Evolutionary conservation across 2,329 filamentous ascomycete genomes (phyloP).

Genomic region (Exophiala aquamarina): DNA sequence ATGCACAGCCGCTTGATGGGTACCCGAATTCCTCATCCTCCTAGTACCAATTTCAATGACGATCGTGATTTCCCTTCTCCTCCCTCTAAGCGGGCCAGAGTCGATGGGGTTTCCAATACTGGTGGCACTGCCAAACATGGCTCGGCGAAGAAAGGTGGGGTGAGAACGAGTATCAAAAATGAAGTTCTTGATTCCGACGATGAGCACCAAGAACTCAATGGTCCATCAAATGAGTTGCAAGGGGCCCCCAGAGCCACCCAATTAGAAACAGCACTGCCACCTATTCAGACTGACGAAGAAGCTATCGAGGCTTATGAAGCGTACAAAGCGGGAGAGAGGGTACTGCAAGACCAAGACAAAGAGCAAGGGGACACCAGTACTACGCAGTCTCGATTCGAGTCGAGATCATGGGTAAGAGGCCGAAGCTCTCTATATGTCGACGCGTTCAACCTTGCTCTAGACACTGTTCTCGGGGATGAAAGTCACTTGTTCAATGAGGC

Average conservation of each 20-base stretch:
- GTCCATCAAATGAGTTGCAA: slow-evolving; percentile 29
- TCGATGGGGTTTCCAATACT: slow-evolving; percentile 1
- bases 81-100: slow-evolving; percentile 30
- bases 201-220: slow-evolving; percentile 37
- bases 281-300: slow-evolving; percentile 64
- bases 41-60: slow-evolving; percentile 31
- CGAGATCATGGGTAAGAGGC: slow-evolving; percentile 68
- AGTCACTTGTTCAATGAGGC: slow-evolving; percentile 79
- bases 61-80: slow-evolving; percentile 31
- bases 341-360: slow-evolving; percentile 2
- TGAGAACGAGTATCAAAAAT: slow-evolving; percentile 18
- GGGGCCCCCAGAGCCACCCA: slow-evolving; percentile 56
- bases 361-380: slow-evolving; percentile 33
- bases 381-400: slow-evolving; percentile 53
- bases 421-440: slow-evolving; percentile 94
- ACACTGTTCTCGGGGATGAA: slow-evolving; percentile 87
- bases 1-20: slow-evolving; percentile 30
- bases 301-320: slow-evolving; percentile 79
- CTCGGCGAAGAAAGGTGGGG: slow-evolving; percentile 13
- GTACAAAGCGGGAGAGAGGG: slow-evolving; percentile 58
- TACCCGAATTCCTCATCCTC: slow-evolving; percentile 30
- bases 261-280: slow-evolving; percentile 70
- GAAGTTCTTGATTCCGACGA: slow-evolving; percentile 42
- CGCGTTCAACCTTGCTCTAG: slow-evolving; percentile 89
- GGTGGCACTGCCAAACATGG: slow-evolving; percentile 16